A percentile compares a stretch with the other conserved stretches of the same genome.
These are phyloP conservation scores for Stemphylium beticola DNA, from an alignment of 2,329 filamentous ascomycete genomes.

Conservation along the genomic window DNA sequence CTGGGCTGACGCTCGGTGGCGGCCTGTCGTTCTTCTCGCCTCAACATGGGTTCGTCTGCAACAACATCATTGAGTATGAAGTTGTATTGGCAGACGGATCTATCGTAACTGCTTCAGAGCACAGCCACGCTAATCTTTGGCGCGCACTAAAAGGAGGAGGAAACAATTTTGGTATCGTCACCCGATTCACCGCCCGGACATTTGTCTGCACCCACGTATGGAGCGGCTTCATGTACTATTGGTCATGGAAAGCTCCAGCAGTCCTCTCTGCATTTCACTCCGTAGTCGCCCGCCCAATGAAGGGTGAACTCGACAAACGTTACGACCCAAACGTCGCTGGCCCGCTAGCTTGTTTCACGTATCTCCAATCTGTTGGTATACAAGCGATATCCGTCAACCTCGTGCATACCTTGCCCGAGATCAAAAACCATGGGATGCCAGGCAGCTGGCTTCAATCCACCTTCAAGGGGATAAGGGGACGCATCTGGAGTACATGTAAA, in stretches of 20 bases:
- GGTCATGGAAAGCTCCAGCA: conserved; percentile 13
- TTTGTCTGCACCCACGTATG: conserved; percentile 34
- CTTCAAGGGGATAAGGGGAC: conserved; percentile 40
- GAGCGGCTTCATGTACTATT: conserved; percentile 42
- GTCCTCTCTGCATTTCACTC: conserved; percentile 17
- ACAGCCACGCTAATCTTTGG: conserved; percentile 36
- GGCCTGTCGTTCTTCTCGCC: conserved; percentile 45
- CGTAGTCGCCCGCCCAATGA: conserved; percentile 10
- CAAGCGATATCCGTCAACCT: conserved; percentile 54
- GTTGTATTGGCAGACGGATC: conserved; percentile 47
- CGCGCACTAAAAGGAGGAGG: conserved; percentile 44
- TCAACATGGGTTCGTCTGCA: conserved; percentile 40
- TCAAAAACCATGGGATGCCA: conserved; percentile 36
- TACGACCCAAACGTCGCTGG: conserved; percentile 53
- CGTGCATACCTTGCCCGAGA: conserved; percentile 49
- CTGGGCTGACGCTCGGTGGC: conserved; percentile 45
- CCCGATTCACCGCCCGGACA: conserved; percentile 30
- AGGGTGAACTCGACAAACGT: conserved; percentile 5
- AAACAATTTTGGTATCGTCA: conserved; percentile 49
- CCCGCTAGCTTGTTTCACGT: conserved; percentile 62
- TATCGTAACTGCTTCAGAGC: conserved; percentile 37
- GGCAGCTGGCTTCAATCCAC: conserved; percentile 38
- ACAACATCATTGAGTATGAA: conserved; percentile 43
- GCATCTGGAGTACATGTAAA: conserved; percentile 47
- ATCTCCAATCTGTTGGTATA: conserved; percentile 63